Percentiles rank a stretch among this genome's conserved stretches.
phyloP scores from a whole-genome alignment of 768 basidiomycete genomes.

The Candolleomyces eurysporus region DNA sequence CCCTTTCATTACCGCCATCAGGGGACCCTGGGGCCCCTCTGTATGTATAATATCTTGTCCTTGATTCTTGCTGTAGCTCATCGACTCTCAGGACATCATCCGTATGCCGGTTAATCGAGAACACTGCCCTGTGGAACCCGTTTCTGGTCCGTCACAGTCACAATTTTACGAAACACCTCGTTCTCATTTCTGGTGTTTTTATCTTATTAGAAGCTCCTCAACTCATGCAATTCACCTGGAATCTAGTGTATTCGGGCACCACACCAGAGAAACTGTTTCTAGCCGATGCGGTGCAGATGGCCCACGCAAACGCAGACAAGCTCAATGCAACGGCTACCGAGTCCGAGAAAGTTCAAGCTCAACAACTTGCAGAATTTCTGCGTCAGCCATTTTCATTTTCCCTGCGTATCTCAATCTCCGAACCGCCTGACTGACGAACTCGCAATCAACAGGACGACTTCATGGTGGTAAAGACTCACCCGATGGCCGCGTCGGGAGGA shows the following conservation, averaged over 20 bases:
- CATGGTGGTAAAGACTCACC: not conserved
- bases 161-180: not conserved
- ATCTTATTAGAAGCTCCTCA: constrained; percentile 15
- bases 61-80: not conserved
- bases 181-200: not conserved
- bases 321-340: not conserved
- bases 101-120: constrained; percentile 31
- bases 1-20: constrained; percentile 25
- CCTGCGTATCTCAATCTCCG: no score
- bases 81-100: constrained; percentile 24
- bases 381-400: not conserved
- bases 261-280: constrained; percentile 19
- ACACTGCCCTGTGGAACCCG: constrained; percentile 9
- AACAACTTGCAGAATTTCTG: not conserved
- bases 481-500: not conserved
- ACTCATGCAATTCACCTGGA: constrained; percentile 32
- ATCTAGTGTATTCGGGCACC: constrained; percentile 26
- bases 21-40: constrained; percentile 25
- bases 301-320: not conserved
- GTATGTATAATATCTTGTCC: constrained; percentile 12
- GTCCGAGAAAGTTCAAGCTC: not conserved
- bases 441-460: not conserved
- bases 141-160: not conserved
- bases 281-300: not conserved
- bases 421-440: not conserved